phyloP scores from a whole-genome alignment of 805 yeast species.

The Clavispora asparagi region DNA sequence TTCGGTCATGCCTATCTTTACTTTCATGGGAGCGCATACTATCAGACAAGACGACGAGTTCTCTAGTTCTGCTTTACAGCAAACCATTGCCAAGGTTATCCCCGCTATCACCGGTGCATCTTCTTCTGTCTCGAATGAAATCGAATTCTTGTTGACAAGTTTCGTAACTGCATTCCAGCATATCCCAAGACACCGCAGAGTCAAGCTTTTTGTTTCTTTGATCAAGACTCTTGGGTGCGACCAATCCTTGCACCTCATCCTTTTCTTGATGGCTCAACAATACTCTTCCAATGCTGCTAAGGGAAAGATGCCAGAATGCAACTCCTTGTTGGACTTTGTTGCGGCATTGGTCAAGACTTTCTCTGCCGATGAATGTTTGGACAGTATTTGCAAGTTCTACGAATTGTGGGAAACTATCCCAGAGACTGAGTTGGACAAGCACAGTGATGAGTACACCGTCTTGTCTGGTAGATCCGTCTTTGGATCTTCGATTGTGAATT shows the following conservation, averaged over 20 bases:
- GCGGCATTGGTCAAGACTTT: constrained; percentile 66
- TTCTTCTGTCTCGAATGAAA: constrained; percentile 48
- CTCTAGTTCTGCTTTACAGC: constrained; percentile 87
- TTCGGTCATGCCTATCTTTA: constrained; percentile 98
- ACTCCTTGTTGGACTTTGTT: constrained; percentile 65
- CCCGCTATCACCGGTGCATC: constrained; percentile 70
- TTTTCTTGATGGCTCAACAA: constrained; percentile 79
- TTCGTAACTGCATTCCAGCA: constrained; percentile 94
- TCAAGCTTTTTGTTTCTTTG: constrained; percentile 72
- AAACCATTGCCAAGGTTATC: constrained; percentile 81
- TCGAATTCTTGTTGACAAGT: constrained; percentile 79
- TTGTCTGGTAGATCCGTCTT: constrained; percentile 55
- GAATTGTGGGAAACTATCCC: constrained; percentile 49
- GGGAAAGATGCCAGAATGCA: constrained; percentile 62
- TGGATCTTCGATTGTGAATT: constrained; percentile 53
- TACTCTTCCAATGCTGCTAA: constrained; percentile 47
- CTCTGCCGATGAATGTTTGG: constrained; percentile 60
- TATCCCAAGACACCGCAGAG: constrained; percentile 95
- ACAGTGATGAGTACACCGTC: constrained; percentile 28
- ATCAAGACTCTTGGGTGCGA: constrained; percentile 69
- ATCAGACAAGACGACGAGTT: constrained; percentile 95
- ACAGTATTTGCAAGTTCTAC: constrained; percentile 47
- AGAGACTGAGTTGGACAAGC: constrained; percentile 33
- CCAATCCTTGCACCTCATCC: constrained; percentile 61
- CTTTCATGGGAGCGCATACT: constrained; percentile 98